Conservation (phyloP, 2,329 filamentous ascomycete genomes). For the Penicillium sp. region DNA sequence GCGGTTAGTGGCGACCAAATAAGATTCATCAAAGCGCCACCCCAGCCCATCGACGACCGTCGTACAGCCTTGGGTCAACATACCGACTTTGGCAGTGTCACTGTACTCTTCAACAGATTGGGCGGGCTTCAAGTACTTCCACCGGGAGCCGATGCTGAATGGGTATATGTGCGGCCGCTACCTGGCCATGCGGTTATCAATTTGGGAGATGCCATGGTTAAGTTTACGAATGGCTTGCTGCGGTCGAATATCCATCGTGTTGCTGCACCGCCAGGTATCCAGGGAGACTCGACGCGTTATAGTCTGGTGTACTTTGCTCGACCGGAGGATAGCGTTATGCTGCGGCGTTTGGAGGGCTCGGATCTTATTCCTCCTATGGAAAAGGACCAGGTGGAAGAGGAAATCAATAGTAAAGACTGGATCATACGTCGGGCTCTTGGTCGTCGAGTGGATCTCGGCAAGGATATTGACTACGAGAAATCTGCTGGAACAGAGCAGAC, state of each 20-base stretch:
- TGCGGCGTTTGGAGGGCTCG: conserved; percentile 40
- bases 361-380: conserved; percentile 32
- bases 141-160: conserved; percentile 40
- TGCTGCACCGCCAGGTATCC: conserved; percentile 46
- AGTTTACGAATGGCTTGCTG: conserved; percentile 42
- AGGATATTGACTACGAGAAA: conserved; percentile 32
- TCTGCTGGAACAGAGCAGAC: conserved; percentile 33
- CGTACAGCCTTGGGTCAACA: conserved; percentile 49
- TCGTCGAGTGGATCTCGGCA: conserved; percentile 26
- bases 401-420: conserved; percentile 42
- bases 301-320: conserved; percentile 54
- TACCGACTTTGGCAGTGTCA: conserved; percentile 55
- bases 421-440: conserved; percentile 40
- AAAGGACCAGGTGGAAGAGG: conserved; percentile 32
- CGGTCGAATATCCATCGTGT: conserved; percentile 49
- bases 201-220: conserved; percentile 44
- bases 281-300: conserved; percentile 44
- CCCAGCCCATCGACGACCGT: conserved; percentile 43
- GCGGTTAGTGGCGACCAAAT: conserved; percentile 50
- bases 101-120: conserved; percentile 54
- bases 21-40: conserved; percentile 50
- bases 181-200: conserved; percentile 46
- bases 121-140: conserved; percentile 53
- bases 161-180: conserved; percentile 52
- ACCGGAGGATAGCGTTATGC: conserved; percentile 47